phyloP scores from a whole-genome alignment of 2,329 filamentous ascomycete genomes.

The Beauveria australis region DNA sequence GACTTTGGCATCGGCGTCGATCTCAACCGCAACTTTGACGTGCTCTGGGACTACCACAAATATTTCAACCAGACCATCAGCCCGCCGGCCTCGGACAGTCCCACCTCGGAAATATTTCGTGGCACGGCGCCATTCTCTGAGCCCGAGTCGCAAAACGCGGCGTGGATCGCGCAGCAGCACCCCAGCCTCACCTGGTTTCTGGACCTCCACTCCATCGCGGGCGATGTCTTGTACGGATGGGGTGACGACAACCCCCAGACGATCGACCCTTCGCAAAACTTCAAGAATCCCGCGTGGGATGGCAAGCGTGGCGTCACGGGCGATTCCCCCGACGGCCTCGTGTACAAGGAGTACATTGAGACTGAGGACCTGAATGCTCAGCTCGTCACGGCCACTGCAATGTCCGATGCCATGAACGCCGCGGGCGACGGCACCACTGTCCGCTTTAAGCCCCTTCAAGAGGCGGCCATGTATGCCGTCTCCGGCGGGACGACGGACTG shows the following conservation, averaged over 20 bases:
- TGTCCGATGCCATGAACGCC: slow-evolving; percentile 31
- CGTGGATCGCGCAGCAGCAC: slow-evolving; percentile 42
- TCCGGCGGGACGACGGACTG: slow-evolving; percentile 40
- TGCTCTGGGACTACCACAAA: slow-evolving; percentile 44
- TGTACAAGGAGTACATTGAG: slow-evolving; percentile 39
- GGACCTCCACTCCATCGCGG: slow-evolving; percentile 48
- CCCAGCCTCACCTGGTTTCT: slow-evolving; percentile 46
- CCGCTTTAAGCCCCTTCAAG: slow-evolving; percentile 30
- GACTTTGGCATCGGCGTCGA: slow-evolving; percentile 36
- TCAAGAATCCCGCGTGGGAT: slow-evolving; percentile 43
- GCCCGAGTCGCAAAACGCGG: slow-evolving; percentile 46
- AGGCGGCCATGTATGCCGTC: slow-evolving; percentile 36
- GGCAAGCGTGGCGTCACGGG: slow-evolving; percentile 39
- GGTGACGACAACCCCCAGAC: slow-evolving; percentile 46
- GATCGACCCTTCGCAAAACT: slow-evolving; percentile 37
- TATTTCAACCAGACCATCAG: slow-evolving; percentile 33
- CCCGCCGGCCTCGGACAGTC: slow-evolving; percentile 29
- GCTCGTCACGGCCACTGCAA: slow-evolving; percentile 23
- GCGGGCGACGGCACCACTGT: slow-evolving; percentile 22
- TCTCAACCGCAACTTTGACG: slow-evolving; percentile 50
- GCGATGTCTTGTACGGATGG: slow-evolving; percentile 47
- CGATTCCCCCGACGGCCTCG: slow-evolving; percentile 23
- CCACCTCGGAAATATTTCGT: slow-evolving; percentile 39
- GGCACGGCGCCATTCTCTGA: slow-evolving; percentile 45
- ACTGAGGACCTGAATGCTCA: slow-evolving; percentile 28